These are phyloP conservation scores for Lactarius pseudohatsudake DNA, from an alignment of 768 basidiomycete genomes.

Conservation along the genomic window DNA sequence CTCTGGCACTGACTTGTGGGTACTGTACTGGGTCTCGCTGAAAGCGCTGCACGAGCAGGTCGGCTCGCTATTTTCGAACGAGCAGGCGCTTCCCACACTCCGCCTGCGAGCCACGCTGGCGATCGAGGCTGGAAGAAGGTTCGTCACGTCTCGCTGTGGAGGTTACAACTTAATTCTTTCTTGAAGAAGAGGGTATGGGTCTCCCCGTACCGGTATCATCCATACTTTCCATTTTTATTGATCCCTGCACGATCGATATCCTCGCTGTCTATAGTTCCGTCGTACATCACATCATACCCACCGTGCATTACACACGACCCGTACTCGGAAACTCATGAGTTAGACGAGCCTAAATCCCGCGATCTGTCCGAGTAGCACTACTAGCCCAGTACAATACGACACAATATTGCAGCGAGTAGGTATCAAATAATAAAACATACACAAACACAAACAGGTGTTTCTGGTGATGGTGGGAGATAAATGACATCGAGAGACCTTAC, in stretches of 20 bases:
- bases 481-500: too few species aligned
- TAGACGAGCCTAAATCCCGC: too few species aligned
- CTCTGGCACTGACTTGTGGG: neutral
- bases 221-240: neutral
- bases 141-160: constrained; percentile 33
- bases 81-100: constrained; percentile 33
- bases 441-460: too few species aligned
- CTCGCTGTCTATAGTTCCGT: too few species aligned
- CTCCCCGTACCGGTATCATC: neutral
- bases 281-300: too few species aligned
- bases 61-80: constrained; percentile 32
- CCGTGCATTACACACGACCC: too few species aligned
- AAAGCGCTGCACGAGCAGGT: constrained; percentile 37
- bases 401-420: too few species aligned
- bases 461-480: too few species aligned
- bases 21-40: constrained; percentile 8
- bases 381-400: too few species aligned
- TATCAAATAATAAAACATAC: too few species aligned
- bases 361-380: too few species aligned
- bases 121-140: constrained; percentile 35
- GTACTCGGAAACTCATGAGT: too few species aligned
- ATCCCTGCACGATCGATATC: neutral
- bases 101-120: constrained; percentile 40
- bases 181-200: neutral
- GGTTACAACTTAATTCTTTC: neutral